Conservation (phyloP, 2,329 filamentous ascomycete species). For the Colletotrichum aenigma region DNA sequence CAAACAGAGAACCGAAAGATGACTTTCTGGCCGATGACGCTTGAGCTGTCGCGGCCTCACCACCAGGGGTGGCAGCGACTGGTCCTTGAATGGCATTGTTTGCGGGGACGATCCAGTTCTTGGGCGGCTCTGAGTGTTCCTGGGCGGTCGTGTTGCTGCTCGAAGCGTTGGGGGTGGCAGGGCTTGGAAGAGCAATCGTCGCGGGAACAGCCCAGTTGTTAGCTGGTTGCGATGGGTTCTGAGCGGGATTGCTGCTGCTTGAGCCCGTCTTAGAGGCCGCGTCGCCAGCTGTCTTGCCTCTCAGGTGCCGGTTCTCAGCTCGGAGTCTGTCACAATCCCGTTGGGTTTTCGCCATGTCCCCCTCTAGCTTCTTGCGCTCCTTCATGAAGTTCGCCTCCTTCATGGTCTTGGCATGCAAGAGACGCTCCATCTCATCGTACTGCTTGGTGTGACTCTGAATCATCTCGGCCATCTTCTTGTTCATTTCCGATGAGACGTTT, state of each 20-base stretch:
- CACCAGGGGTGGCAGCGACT: not conserved
- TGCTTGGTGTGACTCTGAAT: not conserved
- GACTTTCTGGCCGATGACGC: not conserved
- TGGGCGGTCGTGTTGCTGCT: not conserved
- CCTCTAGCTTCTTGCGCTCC: not conserved
- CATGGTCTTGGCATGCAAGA: not conserved
- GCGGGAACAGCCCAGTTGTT: not conserved
- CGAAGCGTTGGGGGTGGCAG: not conserved
- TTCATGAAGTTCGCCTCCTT: not conserved
- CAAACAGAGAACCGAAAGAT: not conserved
- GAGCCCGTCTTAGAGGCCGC: not conserved
- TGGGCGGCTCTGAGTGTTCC: not conserved
- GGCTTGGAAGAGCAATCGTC: not conserved
- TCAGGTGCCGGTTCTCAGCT: not conserved
- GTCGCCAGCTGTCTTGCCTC: not conserved
- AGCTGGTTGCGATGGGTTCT: not conserved
- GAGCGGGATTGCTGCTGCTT: not conserved
- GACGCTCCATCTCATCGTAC: not conserved
- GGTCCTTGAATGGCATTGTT: rapidly evolving
- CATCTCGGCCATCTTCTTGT: not conserved
- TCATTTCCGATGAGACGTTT: not conserved
- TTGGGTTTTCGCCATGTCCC: not conserved
- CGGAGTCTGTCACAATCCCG: not conserved
- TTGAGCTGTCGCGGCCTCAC: not conserved
- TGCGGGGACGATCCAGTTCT: not conserved